Conservation (phyloP, 2,329 filamentous ascomycete genomes). For the Dactylonectria macrodidyma region DNA sequence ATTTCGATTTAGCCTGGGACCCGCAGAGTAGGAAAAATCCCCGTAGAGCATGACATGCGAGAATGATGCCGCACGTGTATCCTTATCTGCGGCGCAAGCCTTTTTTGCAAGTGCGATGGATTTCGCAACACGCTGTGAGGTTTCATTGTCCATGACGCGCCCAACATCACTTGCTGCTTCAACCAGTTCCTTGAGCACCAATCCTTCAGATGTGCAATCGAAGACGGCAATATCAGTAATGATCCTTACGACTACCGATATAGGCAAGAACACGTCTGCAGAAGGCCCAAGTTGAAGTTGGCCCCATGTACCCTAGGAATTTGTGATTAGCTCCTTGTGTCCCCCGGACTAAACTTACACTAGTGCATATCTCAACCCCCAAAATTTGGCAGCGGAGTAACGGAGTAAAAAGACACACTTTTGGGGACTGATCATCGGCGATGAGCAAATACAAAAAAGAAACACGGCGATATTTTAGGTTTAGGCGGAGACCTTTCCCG, state of each 20-base stretch:
- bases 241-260: constrained; percentile 66
- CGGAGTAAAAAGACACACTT: neutral
- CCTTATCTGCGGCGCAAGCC: no score
- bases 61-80: no score
- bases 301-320: no score
- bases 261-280: no score
- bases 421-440: neutral
- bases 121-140: no score
- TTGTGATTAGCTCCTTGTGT: no score
- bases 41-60: no score
- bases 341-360: neutral
- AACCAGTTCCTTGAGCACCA: constrained; percentile 7
- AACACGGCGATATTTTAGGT: neutral
- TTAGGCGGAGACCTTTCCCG: neutral
- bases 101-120: no score
- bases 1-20: neutral
- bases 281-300: no score
- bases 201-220: constrained; percentile 8
- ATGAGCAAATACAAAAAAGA: neutral
- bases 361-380: neutral
- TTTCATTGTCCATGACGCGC: no score
- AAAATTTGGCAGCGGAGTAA: neutral
- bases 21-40: no score
- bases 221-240: constrained; percentile 78
- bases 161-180: neutral